Base-by-base conservation (phyloP, 352 stramenopile species). In the Phytophthora rubi region DNA sequence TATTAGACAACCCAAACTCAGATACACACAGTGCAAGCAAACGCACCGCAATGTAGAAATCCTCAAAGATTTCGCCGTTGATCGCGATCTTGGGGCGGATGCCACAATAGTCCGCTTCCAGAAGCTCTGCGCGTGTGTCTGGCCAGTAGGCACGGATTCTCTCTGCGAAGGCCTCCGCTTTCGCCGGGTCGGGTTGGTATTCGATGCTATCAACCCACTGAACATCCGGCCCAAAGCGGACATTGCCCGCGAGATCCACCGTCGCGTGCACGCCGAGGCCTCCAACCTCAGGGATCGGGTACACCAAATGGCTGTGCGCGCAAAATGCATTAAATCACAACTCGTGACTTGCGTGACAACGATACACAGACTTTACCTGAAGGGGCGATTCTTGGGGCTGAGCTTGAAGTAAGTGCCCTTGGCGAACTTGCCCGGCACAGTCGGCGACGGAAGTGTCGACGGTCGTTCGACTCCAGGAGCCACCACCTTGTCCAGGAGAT, bases 391-490 rank as follows among this genome's bases (percentile, higher is more conserved):
- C 44, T 71, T 83, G 6, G 72, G 60, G 26, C 71, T 68, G 12
- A 97, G 79, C 48, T 90, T 92, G 76, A 99, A 99, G 79, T 99
- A 99, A 39, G 95, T 98, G 12, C 97, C 97, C 73, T 99, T 99
- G 15, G 96, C 95, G 68, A 98, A 98, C 49, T 82, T 85, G 65
- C 85, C 49, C 8, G 83, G 68, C 42, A 97, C 54, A 12, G 47
- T 65, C 4, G 83, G 83, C 23, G 68, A 30, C 3, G 42, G 45
- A 39, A 30, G 37, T 4, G 32, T 13, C 30, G 32, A 55, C 18
- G 30, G 44, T 23, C 35, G 45, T 16, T 58, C 16, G 15, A 64
- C 9, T 15, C 45, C 59, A 42, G 51, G n/a, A 18, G 39, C 51
- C 23, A 61, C 63, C 8, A 86, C 42, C 39, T 86, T 75, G 39